A percentile compares a stretch with the other conserved stretches of the same genome.
phyloP scores from a whole-genome alignment of 148 eudicot genomes.

The Rheum nobile region DNA sequence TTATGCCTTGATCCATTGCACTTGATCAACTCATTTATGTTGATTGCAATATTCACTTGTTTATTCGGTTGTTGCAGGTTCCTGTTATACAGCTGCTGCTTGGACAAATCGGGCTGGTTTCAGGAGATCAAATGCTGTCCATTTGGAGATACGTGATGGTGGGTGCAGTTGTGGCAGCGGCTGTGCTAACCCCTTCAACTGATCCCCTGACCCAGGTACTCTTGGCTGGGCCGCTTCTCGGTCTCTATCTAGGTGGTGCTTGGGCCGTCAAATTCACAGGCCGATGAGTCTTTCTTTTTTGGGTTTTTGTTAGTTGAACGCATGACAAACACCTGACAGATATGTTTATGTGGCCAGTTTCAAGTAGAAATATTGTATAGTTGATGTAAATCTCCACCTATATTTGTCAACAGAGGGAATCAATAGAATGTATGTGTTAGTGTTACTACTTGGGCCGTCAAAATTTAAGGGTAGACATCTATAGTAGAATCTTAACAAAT shows the following conservation, averaged over 20 bases:
- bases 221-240: conserved; percentile 88
- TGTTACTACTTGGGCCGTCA: too few relatives aligned
- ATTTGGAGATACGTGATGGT: conserved; percentile 99
- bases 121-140: conserved; percentile 93
- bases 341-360: too few relatives aligned
- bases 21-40: background rate
- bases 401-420: too few relatives aligned
- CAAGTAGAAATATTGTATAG: too few relatives aligned
- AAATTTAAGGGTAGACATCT: too few relatives aligned
- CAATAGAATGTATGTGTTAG: too few relatives aligned
- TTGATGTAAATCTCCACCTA: too few relatives aligned
- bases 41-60: background rate
- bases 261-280: conserved; percentile 71
- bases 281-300: conserved; percentile 36
- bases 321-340: too few relatives aligned
- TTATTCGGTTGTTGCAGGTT: conserved; percentile 33
- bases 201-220: conserved; percentile 95
- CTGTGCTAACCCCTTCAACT: conserved; percentile 91
- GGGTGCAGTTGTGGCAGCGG: conserved; percentile 90
- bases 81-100: conserved; percentile 82
- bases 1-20: background rate
- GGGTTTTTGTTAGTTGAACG: too few relatives aligned
- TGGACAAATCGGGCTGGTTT: conserved; percentile 83
- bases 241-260: conserved; percentile 95
- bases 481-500: too few relatives aligned